These are phyloP conservation scores for Psophocarpus tetragonolobus DNA, from an alignment of 306 rosid genomes.

Conservation along the genomic window DNA sequence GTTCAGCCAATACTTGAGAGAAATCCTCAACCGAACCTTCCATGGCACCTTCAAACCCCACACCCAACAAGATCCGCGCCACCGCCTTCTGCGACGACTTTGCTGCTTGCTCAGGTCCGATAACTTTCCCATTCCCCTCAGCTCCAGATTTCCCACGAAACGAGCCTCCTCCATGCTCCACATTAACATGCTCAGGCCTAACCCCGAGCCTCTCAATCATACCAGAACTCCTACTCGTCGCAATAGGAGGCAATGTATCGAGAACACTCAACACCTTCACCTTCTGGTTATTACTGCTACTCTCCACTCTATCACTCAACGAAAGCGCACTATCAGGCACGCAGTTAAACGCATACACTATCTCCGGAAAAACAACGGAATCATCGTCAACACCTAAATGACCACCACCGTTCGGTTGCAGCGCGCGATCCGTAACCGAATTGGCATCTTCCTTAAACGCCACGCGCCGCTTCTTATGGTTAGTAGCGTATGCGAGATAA, in stretches of 20 bases:
- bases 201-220: constrained; percentile 82
- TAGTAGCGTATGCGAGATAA: constrained; percentile 47
- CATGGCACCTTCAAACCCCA: constrained; percentile 79
- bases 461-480: constrained; percentile 65
- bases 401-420: constrained; percentile 49
- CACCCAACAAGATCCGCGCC: constrained; percentile 58
- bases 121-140: constrained; percentile 56
- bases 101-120: constrained; percentile 67
- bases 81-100: constrained; percentile 67
- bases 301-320: constrained; percentile 43
- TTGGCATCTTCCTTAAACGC: constrained; percentile 57
- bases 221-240: constrained; percentile 56
- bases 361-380: constrained; percentile 67
- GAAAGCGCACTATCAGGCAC: constrained; percentile 92
- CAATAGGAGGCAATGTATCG: constrained; percentile 67
- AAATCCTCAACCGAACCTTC: constrained; percentile 82
- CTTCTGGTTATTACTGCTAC: constrained; percentile 40
- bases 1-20: constrained; percentile 72
- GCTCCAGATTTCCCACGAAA: constrained; percentile 52
- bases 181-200: constrained; percentile 60
- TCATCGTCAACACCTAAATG: constrained; percentile 43
- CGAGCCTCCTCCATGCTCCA: constrained; percentile 62
- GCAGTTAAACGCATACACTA: constrained; percentile 62
- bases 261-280: constrained; percentile 63
- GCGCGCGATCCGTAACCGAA: constrained; percentile 39